Evolutionary conservation across 768 basidiomycete genomes (phyloP), one percentile per base, ranked within the genome.

Genomic region (Rhizopogon rudus): DNA sequence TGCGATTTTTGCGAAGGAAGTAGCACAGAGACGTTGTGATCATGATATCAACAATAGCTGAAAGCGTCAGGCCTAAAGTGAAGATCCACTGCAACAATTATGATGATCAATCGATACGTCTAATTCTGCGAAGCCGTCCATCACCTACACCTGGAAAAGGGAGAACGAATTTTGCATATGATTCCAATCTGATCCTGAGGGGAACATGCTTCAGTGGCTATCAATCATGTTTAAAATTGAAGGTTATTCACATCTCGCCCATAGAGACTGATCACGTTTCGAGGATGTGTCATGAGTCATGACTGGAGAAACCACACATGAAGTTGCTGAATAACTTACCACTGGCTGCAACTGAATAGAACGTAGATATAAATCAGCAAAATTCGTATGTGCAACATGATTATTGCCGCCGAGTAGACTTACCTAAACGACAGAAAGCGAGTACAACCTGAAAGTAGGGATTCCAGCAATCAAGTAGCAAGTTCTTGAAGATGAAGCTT

Each of bases 1-100:
- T 77, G 25, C 73, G 70, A 41, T 71, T 77, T 31, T 62, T 64
- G 54, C 66, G 63, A n/a, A 82, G 65, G 31, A 75, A 70, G 53
- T 68, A 73, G 54, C 75, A 77, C 25, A 81, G 67, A 16, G 63
- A 71, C 1, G 50, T 63, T 10, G 77, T 77, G 50, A 80, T 79
- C 10, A 78, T 53, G 41, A 81, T 60, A 57, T 82, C 81, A 28
- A 79, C 63, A 6, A 70, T 55, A 1, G 75, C 74, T 2, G 80
- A 80, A 1, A 81, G 67, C 1, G 72, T 63, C 0, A 81, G 65
- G 8, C 79, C 80, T 0, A 71, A 61, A 1, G 80, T 79, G 57
- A 80, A 79, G 3, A 73, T 61, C 69, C 73, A 75, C 78, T 81
- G 37, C 6, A 3, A 17, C 14, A 1, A 25, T 22, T 16, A n/a